Conservation (phyloP, 192 early-diverging fungal species). For the Lobosporangium transversale region DNA sequence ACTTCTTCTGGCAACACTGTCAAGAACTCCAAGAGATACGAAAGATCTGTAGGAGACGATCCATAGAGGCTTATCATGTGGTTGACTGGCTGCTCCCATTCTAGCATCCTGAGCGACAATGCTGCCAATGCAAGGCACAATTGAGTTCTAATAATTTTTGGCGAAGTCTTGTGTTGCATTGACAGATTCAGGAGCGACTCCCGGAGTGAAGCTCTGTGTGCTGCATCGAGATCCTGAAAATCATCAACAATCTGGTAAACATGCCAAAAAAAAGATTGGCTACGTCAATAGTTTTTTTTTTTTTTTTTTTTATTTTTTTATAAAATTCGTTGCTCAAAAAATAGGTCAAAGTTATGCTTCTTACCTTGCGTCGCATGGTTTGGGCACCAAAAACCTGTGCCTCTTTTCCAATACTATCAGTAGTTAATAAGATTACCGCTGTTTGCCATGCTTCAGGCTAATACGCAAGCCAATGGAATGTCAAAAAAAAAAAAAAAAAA, state of each 20-base stretch:
- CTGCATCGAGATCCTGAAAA: slow-evolving; percentile 75
- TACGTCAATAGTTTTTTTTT: too few species aligned
- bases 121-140: slow-evolving; percentile 87
- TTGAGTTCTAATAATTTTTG: slow-evolving; percentile 78
- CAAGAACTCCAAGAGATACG: slow-evolving; percentile 82
- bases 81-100: slow-evolving; percentile 84
- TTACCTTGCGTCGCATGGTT: slow-evolving; percentile 89
- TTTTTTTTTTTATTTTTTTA: too few species aligned
- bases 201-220: slow-evolving; percentile 70
- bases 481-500: too few species aligned
- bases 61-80: slow-evolving; percentile 80
- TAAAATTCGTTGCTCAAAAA: too few species aligned
- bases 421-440: slow-evolving; percentile 75
- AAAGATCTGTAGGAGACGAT: slow-evolving; percentile 65
- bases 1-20: slow-evolving; percentile 91
- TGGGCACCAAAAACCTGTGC: slow-evolving; percentile 91
- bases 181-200: slow-evolving; percentile 83
- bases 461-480: not conserved
- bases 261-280: too few species aligned
- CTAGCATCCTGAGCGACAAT: slow-evolving; percentile 78
- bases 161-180: slow-evolving; percentile 61
- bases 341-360: not conserved
- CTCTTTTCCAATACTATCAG: slow-evolving; percentile 63
- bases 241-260: slow-evolving; percentile 86
- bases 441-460: slow-evolving; percentile 89